A percentile compares a stretch with the other conserved stretches of the same genome.
phyloP scores from a whole-genome alignment of 2,329 filamentous ascomycete genomes.

The Ascochyta clinopodiicola region DNA sequence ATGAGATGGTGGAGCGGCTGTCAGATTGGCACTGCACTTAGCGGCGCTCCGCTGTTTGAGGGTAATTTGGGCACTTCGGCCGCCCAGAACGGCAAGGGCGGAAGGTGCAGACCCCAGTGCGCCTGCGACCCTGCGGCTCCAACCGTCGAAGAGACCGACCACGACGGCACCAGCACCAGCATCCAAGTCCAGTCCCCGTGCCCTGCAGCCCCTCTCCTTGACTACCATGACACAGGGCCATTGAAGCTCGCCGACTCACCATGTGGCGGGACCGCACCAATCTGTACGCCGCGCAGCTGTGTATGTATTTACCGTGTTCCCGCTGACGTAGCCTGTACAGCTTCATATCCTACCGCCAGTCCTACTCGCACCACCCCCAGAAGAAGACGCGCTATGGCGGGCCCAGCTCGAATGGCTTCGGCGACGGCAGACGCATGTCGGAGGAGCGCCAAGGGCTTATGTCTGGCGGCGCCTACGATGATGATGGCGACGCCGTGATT shows the following conservation, averaged over 20 bases:
- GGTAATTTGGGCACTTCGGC: slow-evolving; percentile 18
- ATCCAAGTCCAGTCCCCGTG: background rate
- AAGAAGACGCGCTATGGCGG: slow-evolving; percentile 74
- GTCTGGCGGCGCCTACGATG: slow-evolving; percentile 75
- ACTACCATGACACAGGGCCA: slow-evolving; percentile 41
- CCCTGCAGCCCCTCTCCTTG: slow-evolving; percentile 1
- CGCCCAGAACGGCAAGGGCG: slow-evolving; percentile 21
- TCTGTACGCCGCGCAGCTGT: slow-evolving; percentile 67
- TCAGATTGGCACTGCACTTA: slow-evolving; percentile 26
- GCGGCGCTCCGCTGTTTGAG: slow-evolving; percentile 26
- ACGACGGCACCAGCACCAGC: background rate
- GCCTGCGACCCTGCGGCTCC: slow-evolving; percentile 15
- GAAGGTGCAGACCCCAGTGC: slow-evolving; percentile 6
- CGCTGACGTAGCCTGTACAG: slow-evolving; percentile 59
- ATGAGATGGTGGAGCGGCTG: slow-evolving; percentile 31
- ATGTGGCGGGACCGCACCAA: slow-evolving; percentile 99
- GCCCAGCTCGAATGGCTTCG: slow-evolving; percentile 62
- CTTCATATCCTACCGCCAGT: slow-evolving; percentile 99
- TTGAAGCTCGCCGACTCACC: slow-evolving; percentile 47
- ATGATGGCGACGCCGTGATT: slow-evolving; percentile 93
- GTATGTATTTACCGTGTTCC: slow-evolving; percentile 21
- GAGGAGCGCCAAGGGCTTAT: slow-evolving; percentile 84
- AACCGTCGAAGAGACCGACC: slow-evolving; percentile 9
- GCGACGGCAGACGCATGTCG: slow-evolving; percentile 52
- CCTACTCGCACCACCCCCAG: slow-evolving; percentile 91